A percentile compares a stretch with the other conserved stretches of the same genome.
Evolutionary conservation across 139 green algal genomes (phyloP).

Genomic region (Gonium pectorale): DNA sequence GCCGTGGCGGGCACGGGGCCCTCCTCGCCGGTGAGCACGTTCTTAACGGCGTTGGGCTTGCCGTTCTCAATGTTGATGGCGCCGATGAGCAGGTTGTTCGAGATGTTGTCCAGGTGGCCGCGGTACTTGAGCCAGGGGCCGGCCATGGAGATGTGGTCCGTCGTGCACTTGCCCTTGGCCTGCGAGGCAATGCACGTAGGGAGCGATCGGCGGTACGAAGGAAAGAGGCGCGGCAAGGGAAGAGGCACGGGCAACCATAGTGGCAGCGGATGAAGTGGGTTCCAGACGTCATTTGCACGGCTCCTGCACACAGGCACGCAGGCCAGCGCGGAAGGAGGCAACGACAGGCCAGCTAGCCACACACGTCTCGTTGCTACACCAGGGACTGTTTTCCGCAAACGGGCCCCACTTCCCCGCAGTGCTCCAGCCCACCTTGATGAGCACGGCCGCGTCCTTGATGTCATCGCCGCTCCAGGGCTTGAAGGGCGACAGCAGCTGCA

Average conservation of each 20-base stretch:
- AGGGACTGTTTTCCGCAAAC: too few relatives aligned
- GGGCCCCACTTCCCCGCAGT: not conserved
- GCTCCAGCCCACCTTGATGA: conserved; percentile 70
- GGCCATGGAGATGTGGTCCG: conserved; percentile 98
- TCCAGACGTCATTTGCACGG: too few relatives aligned
- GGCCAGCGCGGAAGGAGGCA: too few relatives aligned
- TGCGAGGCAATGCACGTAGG: too few relatives aligned
- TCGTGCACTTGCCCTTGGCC: conserved; percentile 98
- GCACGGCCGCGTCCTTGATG: conserved; percentile 74
- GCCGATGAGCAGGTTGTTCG: conserved; percentile 98
- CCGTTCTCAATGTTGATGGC: conserved; percentile 93
- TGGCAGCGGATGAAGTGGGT: too few relatives aligned
- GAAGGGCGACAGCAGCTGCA: conserved; percentile 94
- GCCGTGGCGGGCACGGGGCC: conserved; percentile 71
- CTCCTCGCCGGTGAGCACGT: conserved; percentile 66
- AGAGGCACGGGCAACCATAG: too few relatives aligned
- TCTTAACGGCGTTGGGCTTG: conserved; percentile 73
- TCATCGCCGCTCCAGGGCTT: conserved; percentile 85
- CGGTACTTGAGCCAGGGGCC: conserved; percentile 98
- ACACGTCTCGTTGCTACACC: too few relatives aligned
- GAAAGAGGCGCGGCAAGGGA: too few relatives aligned
- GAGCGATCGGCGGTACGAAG: too few relatives aligned
- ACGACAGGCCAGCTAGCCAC: too few relatives aligned
- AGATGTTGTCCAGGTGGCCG: conserved; percentile 98
- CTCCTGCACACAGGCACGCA: too few relatives aligned